phyloP scores from a whole-genome alignment of 495 filamentous ascomycete species.

The Penicillium herquei region DNA sequence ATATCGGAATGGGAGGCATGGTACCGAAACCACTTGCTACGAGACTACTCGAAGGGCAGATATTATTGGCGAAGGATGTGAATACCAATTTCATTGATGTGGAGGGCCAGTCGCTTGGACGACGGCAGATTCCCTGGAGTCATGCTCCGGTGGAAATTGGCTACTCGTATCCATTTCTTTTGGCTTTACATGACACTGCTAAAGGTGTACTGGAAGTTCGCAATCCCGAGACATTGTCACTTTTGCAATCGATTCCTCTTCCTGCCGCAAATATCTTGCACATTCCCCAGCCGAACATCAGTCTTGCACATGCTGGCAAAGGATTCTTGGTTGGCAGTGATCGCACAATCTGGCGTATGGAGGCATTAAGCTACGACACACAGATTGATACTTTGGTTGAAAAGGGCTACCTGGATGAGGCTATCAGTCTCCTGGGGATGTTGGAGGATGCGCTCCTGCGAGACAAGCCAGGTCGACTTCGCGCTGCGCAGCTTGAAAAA shows the following conservation, averaged over 20 bases:
- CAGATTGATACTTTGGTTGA: conserved; percentile 84
- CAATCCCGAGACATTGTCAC: conserved; percentile 84
- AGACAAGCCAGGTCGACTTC: conserved; percentile 75
- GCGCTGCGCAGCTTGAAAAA: conserved; percentile 86
- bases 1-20: conserved; percentile 89
- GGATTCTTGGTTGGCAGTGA: conserved; percentile 90
- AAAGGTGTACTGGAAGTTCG: conserved; percentile 88
- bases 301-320: conserved; percentile 89
- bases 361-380: conserved; percentile 84
- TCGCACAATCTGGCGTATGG: conserved; percentile 91
- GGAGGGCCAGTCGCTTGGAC: conserved; percentile 76
- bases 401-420: conserved; percentile 80
- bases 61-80: conserved; percentile 91
- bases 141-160: conserved; percentile 85
- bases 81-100: conserved; percentile 89
- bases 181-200: conserved; percentile 78
- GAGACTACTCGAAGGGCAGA: conserved; percentile 74
- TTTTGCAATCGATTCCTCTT: conserved; percentile 81
- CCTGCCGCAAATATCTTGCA: conserved; percentile 79
- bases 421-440: conserved; percentile 82
- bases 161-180: conserved; percentile 92
- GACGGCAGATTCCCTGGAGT: conserved; percentile 87
- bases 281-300: conserved; percentile 91
- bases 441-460: conserved; percentile 88
- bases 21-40: conserved; percentile 88